Percentiles rank a stretch among this genome's conserved stretches.
Conservation (phyloP, 1,284 basidiomycete genomes). For the Crucibulum parvulum region DNA sequence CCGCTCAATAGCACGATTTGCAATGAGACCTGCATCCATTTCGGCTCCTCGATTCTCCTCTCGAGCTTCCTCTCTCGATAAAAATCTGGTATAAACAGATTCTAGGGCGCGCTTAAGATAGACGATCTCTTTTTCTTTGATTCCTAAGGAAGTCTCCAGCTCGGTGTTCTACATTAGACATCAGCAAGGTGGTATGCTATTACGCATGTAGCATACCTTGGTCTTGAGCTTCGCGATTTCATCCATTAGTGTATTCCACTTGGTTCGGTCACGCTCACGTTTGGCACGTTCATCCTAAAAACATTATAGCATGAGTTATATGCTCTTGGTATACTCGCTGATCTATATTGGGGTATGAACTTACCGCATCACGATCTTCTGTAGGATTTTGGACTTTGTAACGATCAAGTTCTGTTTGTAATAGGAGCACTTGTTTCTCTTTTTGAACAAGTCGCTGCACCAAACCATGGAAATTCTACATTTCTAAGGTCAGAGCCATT, state of each 20-base stretch:
- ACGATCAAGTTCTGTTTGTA: constrained; percentile 78
- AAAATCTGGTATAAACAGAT: constrained; percentile 83
- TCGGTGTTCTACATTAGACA: constrained; percentile 54
- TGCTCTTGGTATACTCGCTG: not conserved
- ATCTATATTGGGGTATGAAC: constrained; percentile 25
- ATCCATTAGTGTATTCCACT: constrained; percentile 79
- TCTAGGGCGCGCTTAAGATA: constrained; percentile 87
- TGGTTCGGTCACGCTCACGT: constrained; percentile 76
- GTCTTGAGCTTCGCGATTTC: constrained; percentile 79
- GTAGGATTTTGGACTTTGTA: constrained; percentile 61
- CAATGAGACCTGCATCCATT: constrained; percentile 77
- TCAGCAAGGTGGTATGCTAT: constrained; percentile 4
- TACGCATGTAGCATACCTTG: constrained; percentile 50
- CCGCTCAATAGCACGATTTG: constrained; percentile 72
- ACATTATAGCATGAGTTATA: constrained; percentile 4
- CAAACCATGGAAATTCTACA: constrained; percentile 74
- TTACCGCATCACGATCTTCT: constrained; percentile 64
- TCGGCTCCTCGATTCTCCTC: constrained; percentile 53
- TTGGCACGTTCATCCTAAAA: constrained; percentile 78
- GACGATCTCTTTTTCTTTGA: constrained; percentile 76
- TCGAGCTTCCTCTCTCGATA: constrained; percentile 52
- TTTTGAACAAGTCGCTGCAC: constrained; percentile 85
- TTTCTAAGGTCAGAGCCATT: not conserved
- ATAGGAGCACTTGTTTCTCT: constrained; percentile 82
- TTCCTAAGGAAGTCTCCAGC: constrained; percentile 52